Conservation (phyloP, 176 grass and related monocot genomes). For the Tillandsia leiboldiana region DNA sequence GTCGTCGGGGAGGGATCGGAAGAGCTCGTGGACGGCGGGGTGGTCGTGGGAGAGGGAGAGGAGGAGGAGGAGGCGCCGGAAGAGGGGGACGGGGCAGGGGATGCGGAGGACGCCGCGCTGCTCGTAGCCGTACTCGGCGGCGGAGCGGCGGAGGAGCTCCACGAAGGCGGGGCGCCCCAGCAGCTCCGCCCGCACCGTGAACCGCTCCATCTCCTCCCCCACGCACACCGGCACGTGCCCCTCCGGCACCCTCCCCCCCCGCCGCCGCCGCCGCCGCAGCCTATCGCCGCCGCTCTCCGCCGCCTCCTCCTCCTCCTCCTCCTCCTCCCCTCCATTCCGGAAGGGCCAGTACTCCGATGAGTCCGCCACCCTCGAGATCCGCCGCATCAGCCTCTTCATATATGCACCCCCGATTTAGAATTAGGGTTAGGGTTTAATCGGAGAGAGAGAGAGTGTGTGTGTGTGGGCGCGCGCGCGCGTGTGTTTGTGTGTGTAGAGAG, state of each 20-base stretch:
- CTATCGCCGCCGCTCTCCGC: background rate
- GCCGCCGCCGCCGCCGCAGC: background rate
- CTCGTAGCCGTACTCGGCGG: slow-evolving; percentile 85
- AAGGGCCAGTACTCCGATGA: slow-evolving; percentile 23
- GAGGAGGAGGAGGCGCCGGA: slow-evolving; percentile 48
- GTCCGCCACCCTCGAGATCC: slow-evolving; percentile 36
- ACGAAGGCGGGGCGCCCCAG: slow-evolving; percentile 57
- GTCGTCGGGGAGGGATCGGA: slow-evolving; percentile 11
- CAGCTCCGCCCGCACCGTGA: slow-evolving; percentile 67
- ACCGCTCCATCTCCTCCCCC: slow-evolving; percentile 77
- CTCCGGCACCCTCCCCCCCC: slow-evolving; percentile 35
- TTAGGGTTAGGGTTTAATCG: slow-evolving; percentile 4
- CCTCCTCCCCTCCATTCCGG: background rate
- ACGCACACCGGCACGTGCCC: slow-evolving; percentile 86
- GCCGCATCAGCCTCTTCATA: slow-evolving; percentile 50
- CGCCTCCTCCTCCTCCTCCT: background rate
- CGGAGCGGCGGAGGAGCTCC: slow-evolving; percentile 56
- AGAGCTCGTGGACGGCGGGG: slow-evolving; percentile 40
- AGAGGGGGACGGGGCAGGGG: slow-evolving; percentile 56
- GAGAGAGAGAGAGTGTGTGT: slow-evolving; percentile 2
- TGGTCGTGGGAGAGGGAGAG: slow-evolving; percentile 12
- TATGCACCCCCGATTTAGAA: background rate
- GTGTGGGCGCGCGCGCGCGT: slow-evolving; percentile 14
- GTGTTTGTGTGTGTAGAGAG: background rate
- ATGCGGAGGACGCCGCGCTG: slow-evolving; percentile 68